phyloP scores from a whole-genome alignment of 257 asterid species.

The Paulownia fortunei region DNA sequence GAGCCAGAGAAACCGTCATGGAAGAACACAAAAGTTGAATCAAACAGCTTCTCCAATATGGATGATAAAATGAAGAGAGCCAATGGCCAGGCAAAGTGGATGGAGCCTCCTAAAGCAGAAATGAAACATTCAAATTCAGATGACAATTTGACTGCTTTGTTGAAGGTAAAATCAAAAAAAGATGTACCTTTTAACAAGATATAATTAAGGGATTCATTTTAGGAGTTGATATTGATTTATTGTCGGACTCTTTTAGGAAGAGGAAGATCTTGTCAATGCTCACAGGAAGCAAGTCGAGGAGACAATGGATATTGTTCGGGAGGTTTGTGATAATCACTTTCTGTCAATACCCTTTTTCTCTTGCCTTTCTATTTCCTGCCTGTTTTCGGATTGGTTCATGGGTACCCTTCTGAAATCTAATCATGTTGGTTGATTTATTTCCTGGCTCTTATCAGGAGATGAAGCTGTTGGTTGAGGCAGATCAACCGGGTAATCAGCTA shows the following conservation, averaged over 20 bases:
- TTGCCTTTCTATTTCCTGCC: not conserved
- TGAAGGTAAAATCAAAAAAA: slow-evolving; percentile 61
- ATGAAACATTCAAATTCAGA: slow-evolving; percentile 54
- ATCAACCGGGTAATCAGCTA: slow-evolving; percentile 86
- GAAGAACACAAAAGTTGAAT: slow-evolving; percentile 64
- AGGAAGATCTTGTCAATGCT: slow-evolving; percentile 82
- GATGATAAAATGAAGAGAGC: slow-evolving; percentile 71
- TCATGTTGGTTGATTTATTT: not conserved
- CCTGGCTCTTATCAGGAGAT: slow-evolving; percentile 60
- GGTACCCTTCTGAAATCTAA: not conserved
- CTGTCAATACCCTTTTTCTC: not conserved
- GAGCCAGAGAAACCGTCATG: slow-evolving; percentile 73
- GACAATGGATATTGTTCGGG: slow-evolving; percentile 82
- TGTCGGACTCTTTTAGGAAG: slow-evolving; percentile 58
- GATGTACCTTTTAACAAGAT: not conserved
- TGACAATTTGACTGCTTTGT: slow-evolving; percentile 66
- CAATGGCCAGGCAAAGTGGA: slow-evolving; percentile 67
- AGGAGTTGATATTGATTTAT: not conserved
- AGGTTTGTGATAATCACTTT: slow-evolving; percentile 56
- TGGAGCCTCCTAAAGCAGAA: slow-evolving; percentile 72
- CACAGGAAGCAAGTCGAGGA: slow-evolving; percentile 86
- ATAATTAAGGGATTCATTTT: not conserved
- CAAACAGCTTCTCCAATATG: slow-evolving; percentile 44
- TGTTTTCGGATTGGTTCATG: not conserved
- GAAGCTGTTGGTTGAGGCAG: slow-evolving; percentile 89